Evolutionary conservation across 164 flowering plant species (phyloP), one percentile per base, ranked within the genome.

Genomic region (Berberis vulgaris): DNA sequence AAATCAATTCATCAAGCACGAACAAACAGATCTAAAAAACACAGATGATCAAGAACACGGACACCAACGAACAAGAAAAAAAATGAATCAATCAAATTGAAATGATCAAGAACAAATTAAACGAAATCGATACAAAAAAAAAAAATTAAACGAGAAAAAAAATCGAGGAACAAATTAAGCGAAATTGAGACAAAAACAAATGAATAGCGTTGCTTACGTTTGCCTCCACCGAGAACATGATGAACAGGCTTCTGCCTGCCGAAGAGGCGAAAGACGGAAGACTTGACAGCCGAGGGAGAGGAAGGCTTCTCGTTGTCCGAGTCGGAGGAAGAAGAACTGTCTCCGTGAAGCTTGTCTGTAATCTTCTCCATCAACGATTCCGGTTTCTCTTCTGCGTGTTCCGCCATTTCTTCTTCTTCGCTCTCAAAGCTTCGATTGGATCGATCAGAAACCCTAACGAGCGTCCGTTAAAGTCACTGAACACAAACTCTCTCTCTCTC

Each of bases 161-260:
- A 4, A 46, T 44, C 43, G 2, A 45, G 3, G 44, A 50, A 13
- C 41, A 60, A 13, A 7, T 3, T 7, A 2, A 60, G 11, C 45
- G 11, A 55, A 2, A 60, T 59, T n/a, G 39, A 11, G 6, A 42
- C 6, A 47, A 49, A 47, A 1, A 57, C 1, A 60, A 38, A 55
- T 11, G 4, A 12, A 12, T 26, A 26, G 26, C 26, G 26, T 26
- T 26, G 1, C 8, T 10, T 84, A 89, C 93, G 84, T 71, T 85
- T 89, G 57, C 96, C 96, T n/a, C 91, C 91, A 41, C 96, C 96
- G 7, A 89, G 73, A 59, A 84, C 84, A 69, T 82, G 65, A 75
- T 89, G 96, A 45, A 89, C 83, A 26, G 96, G 88, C 72, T 74
- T 80, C 74, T 87, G 80, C 68, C 96, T 76, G 1, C 96, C 96